Conservation (phyloP, 768 basidiomycete genomes). For the Termitomyces sp. region DNA sequence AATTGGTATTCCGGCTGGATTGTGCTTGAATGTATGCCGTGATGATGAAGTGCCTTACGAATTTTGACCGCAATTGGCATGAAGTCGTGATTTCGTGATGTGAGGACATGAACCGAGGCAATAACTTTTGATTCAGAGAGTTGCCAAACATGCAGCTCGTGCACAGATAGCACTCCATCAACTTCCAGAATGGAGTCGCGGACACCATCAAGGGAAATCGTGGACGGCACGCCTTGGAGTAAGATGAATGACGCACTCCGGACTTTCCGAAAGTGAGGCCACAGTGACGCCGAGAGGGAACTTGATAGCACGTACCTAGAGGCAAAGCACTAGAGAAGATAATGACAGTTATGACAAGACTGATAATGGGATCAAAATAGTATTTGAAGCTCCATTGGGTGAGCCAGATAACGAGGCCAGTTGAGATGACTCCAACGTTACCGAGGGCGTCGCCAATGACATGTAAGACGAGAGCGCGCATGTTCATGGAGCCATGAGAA, state of each 20-base stretch:
- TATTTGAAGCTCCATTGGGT: slow-evolving; percentile 80
- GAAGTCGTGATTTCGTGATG: slow-evolving; percentile 78
- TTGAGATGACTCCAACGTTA: slow-evolving; percentile 95
- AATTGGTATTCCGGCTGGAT: slow-evolving; percentile 84
- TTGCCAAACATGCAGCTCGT: slow-evolving; percentile 97
- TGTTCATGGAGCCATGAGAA: slow-evolving; percentile 87
- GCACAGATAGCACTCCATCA: slow-evolving; percentile 80
- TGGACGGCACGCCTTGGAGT: slow-evolving; percentile 88
- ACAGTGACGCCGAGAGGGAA: not conserved
- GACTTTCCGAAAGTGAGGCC: slow-evolving; percentile 34
- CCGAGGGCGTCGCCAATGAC: slow-evolving; percentile 96
- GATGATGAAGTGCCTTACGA: slow-evolving; percentile 76
- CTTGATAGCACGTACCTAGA: slow-evolving; percentile 48
- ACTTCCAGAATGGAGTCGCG: slow-evolving; percentile 75
- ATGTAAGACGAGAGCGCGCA: slow-evolving; percentile 92
- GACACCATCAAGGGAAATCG: slow-evolving; percentile 86
- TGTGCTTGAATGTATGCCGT: slow-evolving; percentile 92
- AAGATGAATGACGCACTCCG: slow-evolving; percentile 92
- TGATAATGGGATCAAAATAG: slow-evolving; percentile 92
- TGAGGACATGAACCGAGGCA: slow-evolving; percentile 92
- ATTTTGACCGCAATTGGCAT: slow-evolving; percentile 87
- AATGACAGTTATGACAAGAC: slow-evolving; percentile 89
- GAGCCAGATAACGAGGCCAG: slow-evolving; percentile 92
- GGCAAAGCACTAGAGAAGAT: slow-evolving; percentile 96
- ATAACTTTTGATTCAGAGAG: slow-evolving; percentile 93